Percentiles rank a stretch among this genome's conserved stretches.
phyloP scores from a whole-genome alignment of 495 filamentous ascomycete genomes.

The Trichoderma virens region DNA sequence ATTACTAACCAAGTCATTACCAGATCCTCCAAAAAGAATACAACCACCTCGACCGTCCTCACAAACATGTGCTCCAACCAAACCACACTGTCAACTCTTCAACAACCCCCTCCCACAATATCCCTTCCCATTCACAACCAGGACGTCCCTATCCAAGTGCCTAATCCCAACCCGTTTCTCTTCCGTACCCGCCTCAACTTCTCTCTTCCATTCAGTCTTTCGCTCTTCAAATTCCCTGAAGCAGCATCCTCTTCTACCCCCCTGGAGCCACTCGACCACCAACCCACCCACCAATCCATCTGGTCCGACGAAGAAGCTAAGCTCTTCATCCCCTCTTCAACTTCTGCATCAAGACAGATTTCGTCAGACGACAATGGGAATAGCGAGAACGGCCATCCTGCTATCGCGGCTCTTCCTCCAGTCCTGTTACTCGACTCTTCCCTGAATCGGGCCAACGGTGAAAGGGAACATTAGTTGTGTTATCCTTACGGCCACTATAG shows the following conservation, averaged over 20 bases:
- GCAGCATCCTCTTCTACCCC: neutral
- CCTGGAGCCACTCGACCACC: neutral
- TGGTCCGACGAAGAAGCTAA: constrained; percentile 4
- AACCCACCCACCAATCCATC: neutral
- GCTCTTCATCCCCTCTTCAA: neutral
- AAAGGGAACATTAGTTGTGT: neutral
- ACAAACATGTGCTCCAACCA: neutral
- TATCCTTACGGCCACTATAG: neutral
- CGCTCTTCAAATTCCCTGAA: neutral
- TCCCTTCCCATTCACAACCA: neutral
- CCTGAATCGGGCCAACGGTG: neutral
- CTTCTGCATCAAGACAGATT: neutral
- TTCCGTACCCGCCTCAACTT: constrained; percentile 7
- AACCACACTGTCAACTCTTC: neutral
- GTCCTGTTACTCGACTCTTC: neutral
- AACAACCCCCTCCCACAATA: neutral
- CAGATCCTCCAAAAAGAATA: neutral
- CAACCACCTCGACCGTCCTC: neutral
- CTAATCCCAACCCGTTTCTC: constrained; percentile 7
- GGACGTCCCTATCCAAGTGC: neutral
- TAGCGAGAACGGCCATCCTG: neutral
- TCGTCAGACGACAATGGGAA: neutral
- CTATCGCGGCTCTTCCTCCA: neutral
- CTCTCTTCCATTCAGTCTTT: neutral
- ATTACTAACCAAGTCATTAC: neutral